phyloP scores from a whole-genome alignment of 2,329 filamentous ascomycete species.

The Delphinella strobiligena region DNA sequence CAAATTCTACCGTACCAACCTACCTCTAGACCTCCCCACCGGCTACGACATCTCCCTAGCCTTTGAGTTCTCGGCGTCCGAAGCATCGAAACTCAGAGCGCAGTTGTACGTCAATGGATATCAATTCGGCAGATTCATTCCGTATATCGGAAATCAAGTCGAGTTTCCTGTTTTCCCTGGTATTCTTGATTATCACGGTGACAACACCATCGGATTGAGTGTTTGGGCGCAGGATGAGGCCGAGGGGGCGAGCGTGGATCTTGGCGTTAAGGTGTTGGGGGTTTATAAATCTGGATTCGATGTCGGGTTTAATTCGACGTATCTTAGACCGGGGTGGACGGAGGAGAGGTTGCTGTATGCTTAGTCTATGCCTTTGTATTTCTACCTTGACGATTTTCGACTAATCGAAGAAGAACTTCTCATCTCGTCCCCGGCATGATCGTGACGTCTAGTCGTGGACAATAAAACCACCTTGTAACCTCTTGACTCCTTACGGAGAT shows the following conservation, averaged over 20 bases:
- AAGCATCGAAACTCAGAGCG: constrained; percentile 37
- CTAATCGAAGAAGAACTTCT: too few relatives aligned
- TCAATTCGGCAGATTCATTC: constrained; percentile 46
- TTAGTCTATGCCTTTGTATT: too few relatives aligned
- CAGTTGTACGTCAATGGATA: constrained; percentile 54
- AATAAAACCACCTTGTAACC: too few relatives aligned
- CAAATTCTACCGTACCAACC: constrained; percentile 42
- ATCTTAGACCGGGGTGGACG: constrained; percentile 40
- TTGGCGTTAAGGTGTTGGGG: constrained; percentile 35
- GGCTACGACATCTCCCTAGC: constrained; percentile 45
- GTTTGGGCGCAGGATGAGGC: constrained; percentile 47
- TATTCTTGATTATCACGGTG: constrained; percentile 44
- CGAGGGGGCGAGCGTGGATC: constrained; percentile 32
- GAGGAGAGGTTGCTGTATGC: constrained; percentile 27
- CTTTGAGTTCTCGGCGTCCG: constrained; percentile 38
- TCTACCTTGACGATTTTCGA: too few relatives aligned
- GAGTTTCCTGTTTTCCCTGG: constrained; percentile 51
- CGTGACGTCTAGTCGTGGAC: too few relatives aligned
- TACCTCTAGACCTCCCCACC: constrained; percentile 39
- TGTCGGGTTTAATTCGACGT: constrained; percentile 9
- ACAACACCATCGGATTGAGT: constrained; percentile 47
- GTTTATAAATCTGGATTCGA: constrained; percentile 39
- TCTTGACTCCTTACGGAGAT: too few relatives aligned
- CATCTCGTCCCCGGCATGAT: too few relatives aligned
- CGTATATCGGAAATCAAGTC: constrained; percentile 49